These are phyloP conservation scores for Botryosphaeria dothidea DNA, from an alignment of 2,329 filamentous ascomycete genomes.

Conservation along the genomic window DNA sequence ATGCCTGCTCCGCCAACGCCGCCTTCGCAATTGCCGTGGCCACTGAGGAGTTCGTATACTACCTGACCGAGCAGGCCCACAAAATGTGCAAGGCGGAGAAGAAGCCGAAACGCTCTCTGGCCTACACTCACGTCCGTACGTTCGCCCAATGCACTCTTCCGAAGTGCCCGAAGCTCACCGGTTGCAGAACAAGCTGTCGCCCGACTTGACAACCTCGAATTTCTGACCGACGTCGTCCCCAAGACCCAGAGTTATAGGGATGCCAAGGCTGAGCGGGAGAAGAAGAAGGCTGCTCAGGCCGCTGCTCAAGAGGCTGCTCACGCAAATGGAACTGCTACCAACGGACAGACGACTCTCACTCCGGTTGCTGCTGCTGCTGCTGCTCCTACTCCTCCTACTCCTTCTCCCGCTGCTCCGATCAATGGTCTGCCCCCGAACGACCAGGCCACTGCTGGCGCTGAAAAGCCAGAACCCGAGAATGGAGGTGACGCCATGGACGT, in stretches of 20 bases:
- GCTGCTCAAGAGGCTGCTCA: not conserved
- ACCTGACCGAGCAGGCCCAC: slow-evolving; percentile 81
- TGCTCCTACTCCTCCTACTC: not conserved
- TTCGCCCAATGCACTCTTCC: slow-evolving; percentile 18
- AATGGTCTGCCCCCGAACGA: not conserved
- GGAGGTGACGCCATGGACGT: slow-evolving; percentile 15
- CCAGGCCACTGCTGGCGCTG: slow-evolving; percentile 3
- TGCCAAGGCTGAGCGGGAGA: slow-evolving; percentile 64
- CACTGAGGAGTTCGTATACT: slow-evolving; percentile 94
- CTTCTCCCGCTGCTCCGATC: not conserved
- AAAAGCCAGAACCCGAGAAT: not conserved
- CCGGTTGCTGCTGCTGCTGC: not conserved
- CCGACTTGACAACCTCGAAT: slow-evolving; percentile 91
- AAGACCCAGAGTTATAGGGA: slow-evolving; percentile 80
- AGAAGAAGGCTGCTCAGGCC: slow-evolving; percentile 27
- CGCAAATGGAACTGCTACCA: not conserved
- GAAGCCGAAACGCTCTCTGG: slow-evolving; percentile 89
- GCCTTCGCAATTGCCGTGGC: slow-evolving; percentile 92
- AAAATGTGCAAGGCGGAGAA: slow-evolving; percentile 87
- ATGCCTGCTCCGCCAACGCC: slow-evolving; percentile 86
- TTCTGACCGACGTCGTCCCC: slow-evolving; percentile 87
- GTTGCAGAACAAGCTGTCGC: slow-evolving; percentile 75
- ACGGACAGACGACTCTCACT: slow-evolving; percentile 12
- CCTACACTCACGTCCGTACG: slow-evolving; percentile 89
- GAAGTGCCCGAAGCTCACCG: not conserved